Evolutionary conservation across 1,284 basidiomycete species (phyloP).

Genomic region (Kwoniella shivajii): DNA sequence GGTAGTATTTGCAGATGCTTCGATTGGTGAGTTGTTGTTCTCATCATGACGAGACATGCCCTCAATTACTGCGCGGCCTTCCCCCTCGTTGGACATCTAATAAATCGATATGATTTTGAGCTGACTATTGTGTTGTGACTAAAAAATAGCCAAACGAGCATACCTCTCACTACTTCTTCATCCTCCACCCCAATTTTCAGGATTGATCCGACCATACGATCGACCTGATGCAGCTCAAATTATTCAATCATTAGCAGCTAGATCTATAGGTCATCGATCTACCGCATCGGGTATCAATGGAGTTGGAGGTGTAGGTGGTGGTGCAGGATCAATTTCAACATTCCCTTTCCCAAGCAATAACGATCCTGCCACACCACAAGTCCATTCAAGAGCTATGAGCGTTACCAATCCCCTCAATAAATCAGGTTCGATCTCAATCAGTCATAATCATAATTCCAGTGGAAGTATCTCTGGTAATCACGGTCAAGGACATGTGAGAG

Average conservation of each 20-base stretch:
- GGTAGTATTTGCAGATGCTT: constrained; percentile 79
- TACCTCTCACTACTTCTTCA: constrained; percentile 84
- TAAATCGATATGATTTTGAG: not conserved
- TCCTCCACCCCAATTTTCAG: constrained; percentile 72
- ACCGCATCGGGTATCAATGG: constrained; percentile 34
- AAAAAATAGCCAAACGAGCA: constrained; percentile 77
- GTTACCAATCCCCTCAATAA: constrained; percentile 19
- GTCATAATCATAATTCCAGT: not conserved
- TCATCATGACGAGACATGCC: not conserved
- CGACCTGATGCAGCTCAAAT: constrained; percentile 87
- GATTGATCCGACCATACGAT: constrained; percentile 84
- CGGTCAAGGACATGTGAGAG: constrained; percentile 3
- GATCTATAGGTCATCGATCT: constrained; percentile 50
- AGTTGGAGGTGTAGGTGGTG: no score
- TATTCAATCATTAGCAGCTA: constrained; percentile 79
- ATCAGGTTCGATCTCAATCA: constrained; percentile 17
- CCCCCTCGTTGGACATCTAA: not conserved
- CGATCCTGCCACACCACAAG: constrained; percentile 20
- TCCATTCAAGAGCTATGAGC: constrained; percentile 20
- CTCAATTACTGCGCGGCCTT: not conserved
- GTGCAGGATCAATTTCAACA: constrained; percentile 17
- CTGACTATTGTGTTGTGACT: not conserved
- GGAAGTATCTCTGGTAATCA: constrained; percentile 1
- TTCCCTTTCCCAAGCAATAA: constrained; percentile 20
- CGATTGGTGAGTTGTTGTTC: constrained; percentile 52